Conservation (phyloP, 805 yeast species). For the Starmerella floris region DNA sequence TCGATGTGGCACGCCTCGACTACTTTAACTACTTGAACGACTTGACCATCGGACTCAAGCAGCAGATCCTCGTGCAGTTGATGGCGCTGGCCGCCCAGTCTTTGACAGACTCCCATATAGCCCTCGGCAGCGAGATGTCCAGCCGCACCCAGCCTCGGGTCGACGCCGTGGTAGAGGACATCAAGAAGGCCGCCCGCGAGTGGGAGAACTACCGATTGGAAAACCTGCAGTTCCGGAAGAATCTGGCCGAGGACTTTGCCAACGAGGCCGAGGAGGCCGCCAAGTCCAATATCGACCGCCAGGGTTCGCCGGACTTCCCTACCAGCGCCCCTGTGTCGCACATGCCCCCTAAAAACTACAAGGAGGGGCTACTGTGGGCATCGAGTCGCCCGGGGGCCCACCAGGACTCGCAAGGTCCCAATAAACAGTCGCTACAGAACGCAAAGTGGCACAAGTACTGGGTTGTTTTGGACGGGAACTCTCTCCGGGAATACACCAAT, state of each 20-base stretch:
- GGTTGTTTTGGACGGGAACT: conserved; percentile 62
- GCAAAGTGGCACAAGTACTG: conserved; percentile 75
- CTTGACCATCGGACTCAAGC: conserved; percentile 33
- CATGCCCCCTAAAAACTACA: conserved; percentile 14
- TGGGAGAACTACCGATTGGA: conserved; percentile 32
- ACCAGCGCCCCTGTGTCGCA: background rate
- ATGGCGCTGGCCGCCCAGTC: conserved; percentile 29
- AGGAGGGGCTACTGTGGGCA: conserved; percentile 36
- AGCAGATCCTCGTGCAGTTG: conserved; percentile 29
- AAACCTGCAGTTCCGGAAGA: conserved; percentile 28
- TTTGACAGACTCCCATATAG: conserved; percentile 24
- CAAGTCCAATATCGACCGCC: background rate
- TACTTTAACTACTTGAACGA: conserved; percentile 32
- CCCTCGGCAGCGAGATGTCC: conserved; percentile 22
- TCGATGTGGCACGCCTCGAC: conserved; percentile 33
- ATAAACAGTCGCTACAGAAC: conserved; percentile 21
- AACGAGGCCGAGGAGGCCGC: background rate
- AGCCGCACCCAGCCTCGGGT: conserved; percentile 24
- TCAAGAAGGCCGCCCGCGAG: conserved; percentile 25
- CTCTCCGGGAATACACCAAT: conserved; percentile 56
- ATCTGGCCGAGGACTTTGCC: conserved; percentile 25
- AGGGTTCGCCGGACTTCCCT: background rate
- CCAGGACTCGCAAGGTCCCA: conserved; percentile 19
- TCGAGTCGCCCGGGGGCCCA: conserved; percentile 30
- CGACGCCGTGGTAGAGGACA: conserved; percentile 26